Evolutionary conservation across 2,329 filamentous ascomycete species (phyloP).

Genomic region (Scortechinia acanthostroma): DNA sequence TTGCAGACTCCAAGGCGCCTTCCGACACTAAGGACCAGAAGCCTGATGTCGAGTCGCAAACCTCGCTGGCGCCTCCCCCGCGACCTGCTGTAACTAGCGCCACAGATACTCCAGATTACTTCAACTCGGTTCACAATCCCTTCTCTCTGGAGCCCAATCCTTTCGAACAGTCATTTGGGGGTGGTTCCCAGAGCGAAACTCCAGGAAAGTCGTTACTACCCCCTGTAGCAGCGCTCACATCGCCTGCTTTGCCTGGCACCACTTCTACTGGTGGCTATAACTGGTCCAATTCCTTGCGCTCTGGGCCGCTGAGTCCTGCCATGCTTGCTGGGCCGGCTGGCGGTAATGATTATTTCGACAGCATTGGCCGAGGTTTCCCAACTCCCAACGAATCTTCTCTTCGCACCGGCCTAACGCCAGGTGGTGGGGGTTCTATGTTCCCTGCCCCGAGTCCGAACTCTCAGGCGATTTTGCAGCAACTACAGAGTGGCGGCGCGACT

Average conservation of each 20-base stretch:
- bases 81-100: background rate
- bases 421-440: slow-evolving; percentile 95
- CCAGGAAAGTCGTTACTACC: slow-evolving; percentile 79
- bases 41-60: background rate
- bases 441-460: slow-evolving; percentile 83
- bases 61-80: background rate
- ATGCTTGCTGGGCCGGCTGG: slow-evolving; percentile 79
- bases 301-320: slow-evolving; percentile 88
- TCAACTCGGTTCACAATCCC: slow-evolving; percentile 39
- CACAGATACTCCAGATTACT: slow-evolving; percentile 58
- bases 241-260: slow-evolving; percentile 72
- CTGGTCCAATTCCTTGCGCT: slow-evolving; percentile 76
- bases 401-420: slow-evolving; percentile 83
- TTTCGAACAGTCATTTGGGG: slow-evolving; percentile 84
- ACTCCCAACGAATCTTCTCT: slow-evolving; percentile 95
- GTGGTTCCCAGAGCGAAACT: slow-evolving; percentile 61
- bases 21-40: background rate
- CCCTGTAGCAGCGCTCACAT: slow-evolving; percentile 83
- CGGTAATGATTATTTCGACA: slow-evolving; percentile 75
- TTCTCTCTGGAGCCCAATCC: slow-evolving; percentile 84
- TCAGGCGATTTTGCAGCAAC: slow-evolving; percentile 71
- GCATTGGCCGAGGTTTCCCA: slow-evolving; percentile 69
- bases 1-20: background rate
- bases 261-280: slow-evolving; percentile 72
- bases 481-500: slow-evolving; percentile 76